A percentile compares a stretch with the other conserved stretches of the same genome.
Evolutionary conservation across 768 basidiomycete genomes (phyloP).

Genomic region (Daedaleopsis sinensis): DNA sequence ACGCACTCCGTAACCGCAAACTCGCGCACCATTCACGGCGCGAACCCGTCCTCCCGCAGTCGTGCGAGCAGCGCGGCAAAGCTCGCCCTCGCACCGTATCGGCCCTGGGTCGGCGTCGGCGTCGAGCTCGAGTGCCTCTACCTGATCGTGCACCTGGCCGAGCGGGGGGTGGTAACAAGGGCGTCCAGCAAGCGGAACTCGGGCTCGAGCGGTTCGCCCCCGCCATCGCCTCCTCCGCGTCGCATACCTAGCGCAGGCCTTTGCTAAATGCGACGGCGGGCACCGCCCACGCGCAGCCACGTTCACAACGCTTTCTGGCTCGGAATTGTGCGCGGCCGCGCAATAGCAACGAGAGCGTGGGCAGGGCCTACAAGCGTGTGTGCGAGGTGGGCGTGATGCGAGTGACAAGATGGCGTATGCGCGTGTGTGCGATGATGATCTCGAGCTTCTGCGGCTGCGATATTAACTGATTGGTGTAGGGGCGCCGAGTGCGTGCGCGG

Average conservation of each 20-base stretch:
- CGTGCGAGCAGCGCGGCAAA: neutral
- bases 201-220: neutral
- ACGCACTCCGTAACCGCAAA: neutral
- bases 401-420: constrained; percentile 56
- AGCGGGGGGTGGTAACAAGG: too few species aligned
- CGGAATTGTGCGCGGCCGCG: constrained; percentile 56
- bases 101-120: neutral
- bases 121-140: neutral
- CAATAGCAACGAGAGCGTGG: constrained; percentile 65
- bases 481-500: neutral
- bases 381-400: constrained; percentile 69
- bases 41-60: neutral
- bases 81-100: neutral
- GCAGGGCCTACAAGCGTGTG: constrained; percentile 60
- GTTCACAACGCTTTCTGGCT: constrained; percentile 42
- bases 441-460: constrained; percentile 39
- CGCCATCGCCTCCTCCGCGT: too few species aligned
- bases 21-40: neutral
- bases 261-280: too few species aligned
- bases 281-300: constrained; percentile 53
- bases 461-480: neutral
- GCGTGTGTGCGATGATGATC: constrained; percentile 61
- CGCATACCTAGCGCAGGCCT: too few species aligned
- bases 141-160: neutral
- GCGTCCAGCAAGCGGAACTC: neutral